Conservation (phyloP, 2,329 filamentous ascomycete species). For the Colletotrichum tofieldiae region DNA sequence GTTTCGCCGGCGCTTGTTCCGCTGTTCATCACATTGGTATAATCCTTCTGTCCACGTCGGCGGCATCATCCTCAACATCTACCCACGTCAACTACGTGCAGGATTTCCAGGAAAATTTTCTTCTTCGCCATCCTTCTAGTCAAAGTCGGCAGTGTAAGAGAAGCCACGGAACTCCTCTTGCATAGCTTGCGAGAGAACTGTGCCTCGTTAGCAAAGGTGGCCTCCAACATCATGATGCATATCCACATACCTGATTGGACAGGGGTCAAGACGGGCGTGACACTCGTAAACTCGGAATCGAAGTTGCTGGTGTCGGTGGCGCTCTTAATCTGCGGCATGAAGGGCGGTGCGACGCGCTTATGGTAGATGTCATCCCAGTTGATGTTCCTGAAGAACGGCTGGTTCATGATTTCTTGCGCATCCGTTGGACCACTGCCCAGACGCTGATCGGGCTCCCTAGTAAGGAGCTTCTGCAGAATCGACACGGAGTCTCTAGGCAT, state of each 20-base stretch:
- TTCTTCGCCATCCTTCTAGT: conserved; percentile 60
- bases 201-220: conserved; percentile 20
- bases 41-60: conserved; percentile 19
- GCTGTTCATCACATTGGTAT: conserved; percentile 10
- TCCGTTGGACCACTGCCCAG: conserved; percentile 96
- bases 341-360: conserved; percentile 91
- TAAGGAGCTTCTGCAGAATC: conserved; percentile 97
- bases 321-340: conserved; percentile 90
- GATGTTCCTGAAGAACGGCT: conserved; percentile 97
- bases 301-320: conserved; percentile 99
- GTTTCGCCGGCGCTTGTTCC: conserved; percentile 3
- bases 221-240: neutral
- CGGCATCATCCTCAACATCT: neutral
- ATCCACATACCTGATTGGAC: conserved; percentile 90
- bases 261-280: conserved; percentile 96
- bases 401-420: conserved; percentile 98
- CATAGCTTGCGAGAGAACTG: conserved; percentile 97
- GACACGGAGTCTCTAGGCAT: conserved; percentile 99
- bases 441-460: conserved; percentile 92
- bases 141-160: conserved; percentile 95
- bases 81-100: conserved; percentile 12
- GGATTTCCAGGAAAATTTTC: conserved; percentile 2
- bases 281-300: conserved; percentile 97
- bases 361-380: conserved; percentile 99
- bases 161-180: conserved; percentile 99